Evolutionary conservation across 192 early-diverging fungal genomes (phyloP).

Genomic region (Chytriomyces hyalinus): DNA sequence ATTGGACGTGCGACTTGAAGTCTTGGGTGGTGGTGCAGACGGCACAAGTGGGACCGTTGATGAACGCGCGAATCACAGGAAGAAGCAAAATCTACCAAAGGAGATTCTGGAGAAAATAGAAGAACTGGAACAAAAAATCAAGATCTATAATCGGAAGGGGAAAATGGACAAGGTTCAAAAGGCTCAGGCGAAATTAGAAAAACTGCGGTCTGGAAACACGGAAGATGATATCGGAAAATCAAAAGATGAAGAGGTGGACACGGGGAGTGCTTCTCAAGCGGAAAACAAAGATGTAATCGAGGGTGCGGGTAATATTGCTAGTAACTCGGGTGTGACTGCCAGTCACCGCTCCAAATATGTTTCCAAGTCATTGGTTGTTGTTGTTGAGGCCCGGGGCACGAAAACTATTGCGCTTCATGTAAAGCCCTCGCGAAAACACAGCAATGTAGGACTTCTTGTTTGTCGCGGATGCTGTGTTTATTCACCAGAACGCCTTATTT

Average conservation of each 20-base stretch:
- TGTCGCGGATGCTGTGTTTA: background rate
- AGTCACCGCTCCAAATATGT: slow-evolving; percentile 36
- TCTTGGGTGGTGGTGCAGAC: slow-evolving; percentile 14
- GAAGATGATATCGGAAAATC: slow-evolving; percentile 47
- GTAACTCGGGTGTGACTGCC: slow-evolving; percentile 5
- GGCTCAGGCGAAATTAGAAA: slow-evolving; percentile 74
- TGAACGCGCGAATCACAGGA: background rate
- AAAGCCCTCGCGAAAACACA: slow-evolving; percentile 47
- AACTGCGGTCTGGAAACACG: slow-evolving; percentile 60
- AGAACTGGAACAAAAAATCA: slow-evolving; percentile 94
- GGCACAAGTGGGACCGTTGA: slow-evolving; percentile 40
- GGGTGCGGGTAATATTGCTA: slow-evolving; percentile 11
- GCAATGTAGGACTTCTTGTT: background rate
- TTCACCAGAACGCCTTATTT: too few species aligned
- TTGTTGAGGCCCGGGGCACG: slow-evolving; percentile 69
- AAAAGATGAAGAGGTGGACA: slow-evolving; percentile 30
- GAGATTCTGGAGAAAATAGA: slow-evolving; percentile 96
- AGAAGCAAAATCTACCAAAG: slow-evolving; percentile 48
- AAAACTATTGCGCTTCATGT: slow-evolving; percentile 71
- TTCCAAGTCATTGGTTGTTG: slow-evolving; percentile 48
- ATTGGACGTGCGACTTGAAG: slow-evolving; percentile 29
- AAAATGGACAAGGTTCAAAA: slow-evolving; percentile 86
- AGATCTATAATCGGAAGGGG: slow-evolving; percentile 92
- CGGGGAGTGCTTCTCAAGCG: background rate
- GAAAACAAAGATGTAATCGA: background rate